Percentiles rank a stretch among this genome's conserved stretches.
Evolutionary conservation across 129 eudicot species (phyloP).

Genomic region (Dittrichia graveolens): DNA sequence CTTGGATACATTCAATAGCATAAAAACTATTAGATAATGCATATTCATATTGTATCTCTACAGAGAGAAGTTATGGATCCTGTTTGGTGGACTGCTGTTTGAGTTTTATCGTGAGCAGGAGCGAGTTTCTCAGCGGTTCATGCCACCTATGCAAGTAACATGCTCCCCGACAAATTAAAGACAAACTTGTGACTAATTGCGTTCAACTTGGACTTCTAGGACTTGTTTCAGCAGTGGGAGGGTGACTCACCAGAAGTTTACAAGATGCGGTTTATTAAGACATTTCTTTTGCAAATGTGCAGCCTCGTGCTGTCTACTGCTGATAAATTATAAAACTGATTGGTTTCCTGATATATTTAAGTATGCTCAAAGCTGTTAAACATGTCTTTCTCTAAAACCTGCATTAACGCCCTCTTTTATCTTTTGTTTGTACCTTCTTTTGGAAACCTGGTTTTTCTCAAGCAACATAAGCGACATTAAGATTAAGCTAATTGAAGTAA

Average conservation of each 20-base stretch:
- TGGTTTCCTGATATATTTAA: slow-evolving; percentile 3
- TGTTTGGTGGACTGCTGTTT: slow-evolving; percentile 39
- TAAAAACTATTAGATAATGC: slow-evolving; percentile 1
- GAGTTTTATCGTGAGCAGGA: slow-evolving; percentile 21
- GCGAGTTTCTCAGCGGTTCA: slow-evolving; percentile 19
- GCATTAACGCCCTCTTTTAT: slow-evolving; percentile 6
- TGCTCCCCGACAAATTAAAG: slow-evolving; percentile 27
- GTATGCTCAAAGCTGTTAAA: background rate
- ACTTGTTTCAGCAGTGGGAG: slow-evolving; percentile 26
- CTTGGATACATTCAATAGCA: background rate
- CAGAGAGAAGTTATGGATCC: slow-evolving; percentile 35
- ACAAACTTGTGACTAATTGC: slow-evolving; percentile 33
- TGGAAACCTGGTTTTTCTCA: slow-evolving; percentile 6
- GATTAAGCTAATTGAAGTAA: slow-evolving; percentile 18
- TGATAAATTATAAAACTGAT: background rate
- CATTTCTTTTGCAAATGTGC: slow-evolving; percentile 29
- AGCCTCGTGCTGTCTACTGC: slow-evolving; percentile 23
- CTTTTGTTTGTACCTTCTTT: background rate
- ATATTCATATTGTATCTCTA: background rate
- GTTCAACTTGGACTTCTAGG: slow-evolving; percentile 32
- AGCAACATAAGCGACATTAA: background rate
- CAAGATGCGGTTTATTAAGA: slow-evolving; percentile 21
- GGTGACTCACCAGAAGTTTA: slow-evolving; percentile 36
- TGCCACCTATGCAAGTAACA: slow-evolving; percentile 33
- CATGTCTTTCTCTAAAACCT: slow-evolving; percentile 5